phyloP scores from a whole-genome alignment of 345 rosid species.

The Heritiera fomes region DNA sequence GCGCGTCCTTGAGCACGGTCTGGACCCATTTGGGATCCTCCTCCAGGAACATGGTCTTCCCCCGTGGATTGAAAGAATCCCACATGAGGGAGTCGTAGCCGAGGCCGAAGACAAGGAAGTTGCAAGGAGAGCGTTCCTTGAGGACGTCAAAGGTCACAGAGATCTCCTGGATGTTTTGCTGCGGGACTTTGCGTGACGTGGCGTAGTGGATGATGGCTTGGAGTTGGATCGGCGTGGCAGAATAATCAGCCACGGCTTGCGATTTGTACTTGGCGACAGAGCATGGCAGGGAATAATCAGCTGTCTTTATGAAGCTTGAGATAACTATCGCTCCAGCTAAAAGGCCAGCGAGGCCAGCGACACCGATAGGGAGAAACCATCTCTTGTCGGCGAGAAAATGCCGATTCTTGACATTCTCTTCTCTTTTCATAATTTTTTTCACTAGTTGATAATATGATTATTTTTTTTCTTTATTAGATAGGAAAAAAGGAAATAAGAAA shows the following conservation, averaged over 20 bases:
- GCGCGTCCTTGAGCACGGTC: conserved; percentile 49
- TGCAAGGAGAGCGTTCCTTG: conserved; percentile 50
- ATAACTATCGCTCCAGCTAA: conserved; percentile 46
- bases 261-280: conserved; percentile 29
- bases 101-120: conserved; percentile 73
- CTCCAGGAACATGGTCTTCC: conserved; percentile 69
- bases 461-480: not conserved
- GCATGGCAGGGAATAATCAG: conserved; percentile 17
- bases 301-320: conserved; percentile 12
- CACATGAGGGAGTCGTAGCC: conserved; percentile 80
- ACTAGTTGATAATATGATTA: not conserved
- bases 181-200: conserved; percentile 56
- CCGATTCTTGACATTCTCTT: conserved; percentile 26
- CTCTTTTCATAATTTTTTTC: not conserved
- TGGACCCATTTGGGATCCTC: conserved; percentile 70
- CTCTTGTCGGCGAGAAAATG: conserved; percentile 32
- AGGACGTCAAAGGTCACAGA: conserved; percentile 55
- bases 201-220: conserved; percentile 75
- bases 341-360: conserved; percentile 35
- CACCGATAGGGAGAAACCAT: conserved; percentile 35
- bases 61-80: conserved; percentile 70
- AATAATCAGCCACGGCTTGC: conserved; percentile 27
- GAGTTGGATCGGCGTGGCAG: conserved; percentile 60
- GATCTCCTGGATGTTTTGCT: conserved; percentile 56
- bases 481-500: not conserved